A percentile compares a stretch with the other conserved stretches of the same genome.
phyloP scores from a whole-genome alignment of 2,329 filamentous ascomycete species.

The Colletotrichum camelliae region DNA sequence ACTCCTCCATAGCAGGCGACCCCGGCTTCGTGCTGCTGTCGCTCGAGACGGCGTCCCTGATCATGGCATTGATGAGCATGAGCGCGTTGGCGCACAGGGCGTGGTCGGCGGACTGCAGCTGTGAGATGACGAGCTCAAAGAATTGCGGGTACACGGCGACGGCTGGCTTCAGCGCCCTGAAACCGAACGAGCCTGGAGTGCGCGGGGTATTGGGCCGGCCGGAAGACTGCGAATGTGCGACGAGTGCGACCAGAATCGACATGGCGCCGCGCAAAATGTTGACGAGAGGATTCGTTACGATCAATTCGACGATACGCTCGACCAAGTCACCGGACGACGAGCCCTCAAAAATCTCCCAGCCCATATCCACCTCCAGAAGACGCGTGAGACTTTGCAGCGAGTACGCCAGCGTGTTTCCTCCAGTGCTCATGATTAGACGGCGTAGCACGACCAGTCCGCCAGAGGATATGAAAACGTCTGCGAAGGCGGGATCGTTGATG shows the following conservation, averaged over 20 bases:
- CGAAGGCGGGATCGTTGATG: constrained; percentile 95
- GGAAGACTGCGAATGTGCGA: constrained; percentile 78
- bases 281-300: constrained; percentile 93
- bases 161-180: constrained; percentile 89
- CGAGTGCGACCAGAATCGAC: constrained; percentile 93
- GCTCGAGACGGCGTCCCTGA: constrained; percentile 85
- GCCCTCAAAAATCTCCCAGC: constrained; percentile 86
- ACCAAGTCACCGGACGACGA: constrained; percentile 69
- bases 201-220: constrained; percentile 36
- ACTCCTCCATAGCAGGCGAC: constrained; percentile 67
- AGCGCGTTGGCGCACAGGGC: constrained; percentile 94
- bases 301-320: constrained; percentile 83
- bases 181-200: constrained; percentile 75
- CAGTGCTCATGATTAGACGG: constrained; percentile 81
- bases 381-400: constrained; percentile 87
- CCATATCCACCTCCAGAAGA: constrained; percentile 94
- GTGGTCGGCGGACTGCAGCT: constrained; percentile 93
- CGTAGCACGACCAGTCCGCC: constrained; percentile 84
- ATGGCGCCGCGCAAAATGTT: constrained; percentile 97
- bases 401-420: constrained; percentile 95
- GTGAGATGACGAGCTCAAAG: constrained; percentile 89
- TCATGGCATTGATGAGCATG: constrained; percentile 93
- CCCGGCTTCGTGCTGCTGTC: constrained; percentile 52
- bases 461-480: constrained; percentile 92
- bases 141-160: constrained; percentile 93